Evolutionary conservation across 2,329 filamentous ascomycete species (phyloP), one percentile per base, ranked within the genome.

Genomic region (Boeremia exigua): DNA sequence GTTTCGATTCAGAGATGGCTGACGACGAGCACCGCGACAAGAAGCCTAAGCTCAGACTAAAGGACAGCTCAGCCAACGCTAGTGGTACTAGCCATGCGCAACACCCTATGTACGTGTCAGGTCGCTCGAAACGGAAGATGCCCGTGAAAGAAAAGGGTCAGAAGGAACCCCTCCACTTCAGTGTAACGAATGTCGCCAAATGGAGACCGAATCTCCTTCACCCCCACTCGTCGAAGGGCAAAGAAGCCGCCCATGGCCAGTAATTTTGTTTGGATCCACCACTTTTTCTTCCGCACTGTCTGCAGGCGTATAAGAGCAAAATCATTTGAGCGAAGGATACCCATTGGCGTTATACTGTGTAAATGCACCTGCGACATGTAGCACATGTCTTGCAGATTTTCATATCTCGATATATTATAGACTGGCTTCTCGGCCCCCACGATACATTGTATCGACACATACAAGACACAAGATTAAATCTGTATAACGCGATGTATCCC

Each of bases 71-170:
- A 63, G 68, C 71, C 23, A 64, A 64, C 17, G 65, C 74, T 40
- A 62, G 67, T 49, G 58, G 63, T 38, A 60, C 59, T 23, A 61
- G 63, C 19, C 62, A 64, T 36, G 56, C 63, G n/a, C 60, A 64
- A 28, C 63, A 69, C 37, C 68, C 71, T 12, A 70, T 76, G 37
- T 78, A 77, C 46, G 66, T 75, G 37, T 78, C 75, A 23, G 75
- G 75, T 27, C 72, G 75, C 17, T 75, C 74, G 10, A 78, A 78
- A 63, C 65, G 75, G 32, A 78, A 78, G 68, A 75, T 78, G 69
- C 70, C 74, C 7, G 67, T 74, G 4, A 64, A 70, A 19, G 71
- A 75, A 48, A 77, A 77, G 59, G 72, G 70, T 2, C 56, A 63
- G 19, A 76, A 72, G 53, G 74, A 77, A 53, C 75, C 75, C 25